phyloP scores from a whole-genome alignment of 352 stramenopile genomes.

The Pythium rhizo-oryzae region DNA sequence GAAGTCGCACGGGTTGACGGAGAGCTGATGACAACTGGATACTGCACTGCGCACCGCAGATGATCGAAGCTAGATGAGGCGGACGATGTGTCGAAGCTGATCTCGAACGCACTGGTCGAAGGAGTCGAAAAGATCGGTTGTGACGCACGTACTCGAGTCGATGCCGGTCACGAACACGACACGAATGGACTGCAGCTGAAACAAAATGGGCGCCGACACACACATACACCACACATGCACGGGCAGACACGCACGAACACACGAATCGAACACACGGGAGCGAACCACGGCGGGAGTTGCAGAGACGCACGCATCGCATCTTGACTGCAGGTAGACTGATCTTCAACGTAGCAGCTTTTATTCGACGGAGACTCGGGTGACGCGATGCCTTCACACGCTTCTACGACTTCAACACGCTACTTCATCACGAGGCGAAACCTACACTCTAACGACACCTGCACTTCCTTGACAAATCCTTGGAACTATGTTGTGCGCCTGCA shows the following conservation, averaged over 20 bases:
- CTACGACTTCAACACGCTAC: slow-evolving; percentile 6
- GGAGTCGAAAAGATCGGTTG: too few species aligned
- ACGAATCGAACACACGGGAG: background rate
- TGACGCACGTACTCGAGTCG: too few species aligned
- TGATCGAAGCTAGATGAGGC: too few species aligned
- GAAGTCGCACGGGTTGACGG: too few species aligned
- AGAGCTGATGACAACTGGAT: too few species aligned
- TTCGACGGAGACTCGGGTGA: slow-evolving; percentile 3
- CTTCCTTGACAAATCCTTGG: slow-evolving; percentile 10
- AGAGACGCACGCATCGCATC: slow-evolving; percentile 3
- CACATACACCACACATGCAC: too few species aligned
- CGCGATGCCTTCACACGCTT: background rate
- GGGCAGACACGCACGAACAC: slow-evolving; percentile 3
- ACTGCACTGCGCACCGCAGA: too few species aligned
- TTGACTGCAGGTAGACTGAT: slow-evolving; percentile 3
- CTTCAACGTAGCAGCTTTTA: slow-evolving; percentile 4
- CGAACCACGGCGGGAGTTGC: background rate
- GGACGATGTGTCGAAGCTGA: too few species aligned
- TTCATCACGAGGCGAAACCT: slow-evolving; percentile 7
- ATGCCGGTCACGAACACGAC: too few species aligned
- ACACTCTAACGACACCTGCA: background rate
- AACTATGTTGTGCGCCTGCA: background rate
- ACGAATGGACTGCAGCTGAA: too few species aligned
- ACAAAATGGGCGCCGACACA: too few species aligned
- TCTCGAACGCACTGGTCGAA: too few species aligned